Conservation (phyloP, 2,329 filamentous ascomycete species). For the Fusarium sp. region DNA sequence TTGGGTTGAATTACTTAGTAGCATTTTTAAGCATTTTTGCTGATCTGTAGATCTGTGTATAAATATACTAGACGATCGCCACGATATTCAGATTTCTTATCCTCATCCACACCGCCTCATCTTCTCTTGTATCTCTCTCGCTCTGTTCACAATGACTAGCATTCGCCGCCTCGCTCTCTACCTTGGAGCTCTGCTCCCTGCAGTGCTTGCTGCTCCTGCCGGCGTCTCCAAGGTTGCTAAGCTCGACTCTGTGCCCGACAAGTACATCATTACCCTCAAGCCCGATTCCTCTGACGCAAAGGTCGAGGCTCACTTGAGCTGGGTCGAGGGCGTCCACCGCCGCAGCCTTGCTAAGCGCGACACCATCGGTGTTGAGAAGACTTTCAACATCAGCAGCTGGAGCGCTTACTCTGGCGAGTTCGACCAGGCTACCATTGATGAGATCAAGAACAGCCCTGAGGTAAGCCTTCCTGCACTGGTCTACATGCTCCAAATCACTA, state of each 20-base stretch:
- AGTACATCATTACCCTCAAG: constrained; percentile 74
- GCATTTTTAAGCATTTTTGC: neutral
- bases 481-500: neutral
- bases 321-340: constrained; percentile 64
- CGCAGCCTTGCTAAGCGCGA: constrained; percentile 65
- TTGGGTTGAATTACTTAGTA: constrained; percentile 5
- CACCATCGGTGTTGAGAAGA: constrained; percentile 52
- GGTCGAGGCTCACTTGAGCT: constrained; percentile 63
- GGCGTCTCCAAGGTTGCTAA: constrained; percentile 18
- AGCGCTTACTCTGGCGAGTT: constrained; percentile 61
- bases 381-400: constrained; percentile 49
- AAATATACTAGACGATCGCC: constrained; percentile 31
- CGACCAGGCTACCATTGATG: constrained; percentile 56
- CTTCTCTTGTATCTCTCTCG: constrained; percentile 7
- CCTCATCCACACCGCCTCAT: constrained; percentile 28
- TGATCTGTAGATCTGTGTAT: constrained; percentile 17
- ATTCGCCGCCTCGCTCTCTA: constrained; percentile 51
- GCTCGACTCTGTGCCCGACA: constrained; percentile 31
- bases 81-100: constrained; percentile 15
- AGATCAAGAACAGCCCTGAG: constrained; percentile 58
- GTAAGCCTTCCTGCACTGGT: constrained; percentile 46
- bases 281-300: constrained; percentile 58
- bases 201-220: constrained; percentile 50
- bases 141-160: constrained; percentile 47
- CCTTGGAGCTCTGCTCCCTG: constrained; percentile 53